Evolutionary conservation across 352 stramenopile species (phyloP).

Genomic region (Phytopythium cucurbitacearum): DNA sequence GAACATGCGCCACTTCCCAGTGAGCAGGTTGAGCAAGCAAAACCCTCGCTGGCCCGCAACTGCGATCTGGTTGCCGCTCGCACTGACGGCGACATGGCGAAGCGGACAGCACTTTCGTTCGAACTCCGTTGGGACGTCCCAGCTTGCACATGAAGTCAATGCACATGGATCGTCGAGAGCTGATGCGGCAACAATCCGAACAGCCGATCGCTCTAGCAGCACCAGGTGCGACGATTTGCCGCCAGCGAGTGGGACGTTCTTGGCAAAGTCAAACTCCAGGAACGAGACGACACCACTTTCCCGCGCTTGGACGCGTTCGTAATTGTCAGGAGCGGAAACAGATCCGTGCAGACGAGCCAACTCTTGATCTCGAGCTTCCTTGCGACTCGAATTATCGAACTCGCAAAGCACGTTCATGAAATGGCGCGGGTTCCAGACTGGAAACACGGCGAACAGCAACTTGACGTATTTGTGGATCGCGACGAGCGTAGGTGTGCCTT

Average conservation of each 20-base stretch:
- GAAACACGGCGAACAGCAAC: slow-evolving; percentile 67
- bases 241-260: slow-evolving; percentile 38
- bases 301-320: slow-evolving; percentile 26
- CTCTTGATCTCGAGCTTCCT: slow-evolving; percentile 15
- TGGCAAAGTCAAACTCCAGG: slow-evolving; percentile 64
- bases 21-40: slow-evolving; percentile 60
- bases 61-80: slow-evolving; percentile 52
- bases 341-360: no score
- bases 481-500: slow-evolving; percentile 30
- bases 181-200: slow-evolving; percentile 45
- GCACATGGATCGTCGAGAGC: slow-evolving; percentile 61
- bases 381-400: slow-evolving; percentile 19
- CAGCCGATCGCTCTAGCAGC: slow-evolving; percentile 46
- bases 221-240: slow-evolving; percentile 36
- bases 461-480: slow-evolving; percentile 81
- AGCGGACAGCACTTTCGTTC: slow-evolving; percentile 60
- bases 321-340: no score
- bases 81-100: slow-evolving; percentile 49
- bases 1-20: slow-evolving; percentile 79
- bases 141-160: slow-evolving; percentile 55
- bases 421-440: slow-evolving; percentile 56
- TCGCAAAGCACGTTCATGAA: slow-evolving; percentile 45
- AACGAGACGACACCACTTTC: slow-evolving; percentile 28
- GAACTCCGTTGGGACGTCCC: slow-evolving; percentile 52
- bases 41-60: slow-evolving; percentile 74